These are phyloP conservation scores for Cladosporium sp. DNA, from an alignment of 2,329 filamentous ascomycete species.

Conservation along the genomic window DNA sequence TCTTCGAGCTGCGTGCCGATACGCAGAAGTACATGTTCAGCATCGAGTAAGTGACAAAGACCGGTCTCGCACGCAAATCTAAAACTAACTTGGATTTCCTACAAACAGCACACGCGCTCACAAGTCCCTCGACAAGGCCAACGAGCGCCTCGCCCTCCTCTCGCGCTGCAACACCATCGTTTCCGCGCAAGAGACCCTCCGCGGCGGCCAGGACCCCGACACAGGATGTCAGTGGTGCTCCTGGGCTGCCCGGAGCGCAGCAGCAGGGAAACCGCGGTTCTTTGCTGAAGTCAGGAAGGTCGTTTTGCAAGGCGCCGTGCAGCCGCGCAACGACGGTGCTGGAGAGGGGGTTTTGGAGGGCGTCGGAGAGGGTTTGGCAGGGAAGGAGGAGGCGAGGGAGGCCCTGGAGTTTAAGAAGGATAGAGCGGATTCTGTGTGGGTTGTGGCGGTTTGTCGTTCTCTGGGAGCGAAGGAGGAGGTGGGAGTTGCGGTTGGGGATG, in stretches of 20 bases:
- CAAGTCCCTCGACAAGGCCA: slow-evolving; percentile 16
- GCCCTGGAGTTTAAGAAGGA: too few species aligned
- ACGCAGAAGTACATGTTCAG: slow-evolving; percentile 15
- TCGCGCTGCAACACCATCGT: slow-evolving; percentile 12
- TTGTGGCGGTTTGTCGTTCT: too few species aligned
- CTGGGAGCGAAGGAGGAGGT: too few species aligned
- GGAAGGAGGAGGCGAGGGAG: too few species aligned
- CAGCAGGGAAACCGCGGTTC: slow-evolving; percentile 14
- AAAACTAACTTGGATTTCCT: too few species aligned
- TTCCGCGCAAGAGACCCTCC: slow-evolving; percentile 3
- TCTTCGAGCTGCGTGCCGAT: slow-evolving; percentile 13
- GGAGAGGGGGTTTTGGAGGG: too few species aligned
- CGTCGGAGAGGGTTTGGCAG: too few species aligned
- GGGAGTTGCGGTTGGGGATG: too few species aligned
- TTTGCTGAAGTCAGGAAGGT: slow-evolving; percentile 13
- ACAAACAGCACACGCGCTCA: too few species aligned
- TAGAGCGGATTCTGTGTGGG: too few species aligned
- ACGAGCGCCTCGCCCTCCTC: slow-evolving; percentile 15
- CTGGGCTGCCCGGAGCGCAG: slow-evolving; percentile 15
- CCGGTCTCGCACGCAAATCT: too few species aligned
- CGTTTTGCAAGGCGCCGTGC: slow-evolving; percentile 12
- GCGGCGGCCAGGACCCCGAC: slow-evolving; percentile 5
- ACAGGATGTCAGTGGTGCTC: slow-evolving; percentile 12
- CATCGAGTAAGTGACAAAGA: slow-evolving; percentile 12
- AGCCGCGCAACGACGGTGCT: too few species aligned